A percentile compares a stretch with the other conserved stretches of the same genome.
Evolutionary conservation across 2,329 filamentous ascomycete genomes (phyloP).

Genomic region (Nothophoma quercina): DNA sequence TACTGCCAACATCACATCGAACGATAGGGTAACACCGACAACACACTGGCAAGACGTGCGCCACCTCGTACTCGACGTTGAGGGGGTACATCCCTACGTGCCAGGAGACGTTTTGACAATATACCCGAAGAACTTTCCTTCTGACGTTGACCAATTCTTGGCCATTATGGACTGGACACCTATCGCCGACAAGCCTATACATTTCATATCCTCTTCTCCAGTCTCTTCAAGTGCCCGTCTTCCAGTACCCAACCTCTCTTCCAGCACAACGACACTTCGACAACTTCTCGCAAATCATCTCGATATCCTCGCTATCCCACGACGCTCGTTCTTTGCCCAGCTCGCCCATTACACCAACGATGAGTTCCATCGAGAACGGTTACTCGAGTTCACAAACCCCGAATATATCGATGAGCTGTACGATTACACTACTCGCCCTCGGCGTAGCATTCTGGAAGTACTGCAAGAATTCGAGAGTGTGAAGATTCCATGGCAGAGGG

Average conservation of each 20-base stretch:
- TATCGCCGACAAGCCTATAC: conserved; percentile 74
- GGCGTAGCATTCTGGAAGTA: conserved; percentile 89
- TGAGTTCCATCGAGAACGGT: conserved; percentile 76
- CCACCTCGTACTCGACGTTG: conserved; percentile 68
- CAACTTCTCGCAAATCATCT: conserved; percentile 81
- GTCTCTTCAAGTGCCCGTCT: conserved; percentile 47
- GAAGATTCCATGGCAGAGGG: conserved; percentile 77
- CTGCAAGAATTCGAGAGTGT: conserved; percentile 89
- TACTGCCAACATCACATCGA: conserved; percentile 67
- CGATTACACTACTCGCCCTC: conserved; percentile 91
- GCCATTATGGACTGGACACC: conserved; percentile 78
- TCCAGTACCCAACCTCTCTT: conserved; percentile 51
- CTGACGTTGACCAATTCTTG: conserved; percentile 81
- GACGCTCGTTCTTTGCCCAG: conserved; percentile 82
- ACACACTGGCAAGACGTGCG: conserved; percentile 95
- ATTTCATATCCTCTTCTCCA: conserved; percentile 54
- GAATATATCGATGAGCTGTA: conserved; percentile 89
- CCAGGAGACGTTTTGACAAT: conserved; percentile 85
- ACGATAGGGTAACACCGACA: conserved; percentile 75
- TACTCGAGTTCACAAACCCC: conserved; percentile 82
- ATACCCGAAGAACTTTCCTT: conserved; percentile 84
- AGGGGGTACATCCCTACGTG: conserved; percentile 56
- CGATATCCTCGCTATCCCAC: conserved; percentile 89
- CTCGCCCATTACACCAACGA: conserved; percentile 79
- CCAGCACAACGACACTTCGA: conserved; percentile 68